Base-by-base conservation (phyloP, 2,329 filamentous ascomycete genomes). In the Colletotrichum graminicola region DNA sequence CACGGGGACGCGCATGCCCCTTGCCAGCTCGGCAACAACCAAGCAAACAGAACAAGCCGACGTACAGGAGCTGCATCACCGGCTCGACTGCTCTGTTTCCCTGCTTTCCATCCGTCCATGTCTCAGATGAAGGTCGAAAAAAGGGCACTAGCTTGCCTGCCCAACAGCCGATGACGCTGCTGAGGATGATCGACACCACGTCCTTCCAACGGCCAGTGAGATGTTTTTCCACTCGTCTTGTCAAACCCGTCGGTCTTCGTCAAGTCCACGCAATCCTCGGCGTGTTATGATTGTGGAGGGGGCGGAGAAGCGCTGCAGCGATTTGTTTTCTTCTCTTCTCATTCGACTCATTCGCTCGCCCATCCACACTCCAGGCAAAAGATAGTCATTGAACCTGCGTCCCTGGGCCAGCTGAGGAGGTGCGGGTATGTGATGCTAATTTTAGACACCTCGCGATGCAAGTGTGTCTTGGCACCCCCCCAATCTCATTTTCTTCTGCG, bases 111-210 rank as follows among this genome's bases (percentile, higher is more conserved):
- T 66, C 45, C 49, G 41, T 39, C 36, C 32, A 45, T 23, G n/a
- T 55, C 34, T 47, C 39, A 12, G 41, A 32, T 21, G 36, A 29
- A 29, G 29, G 45, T 47, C 52, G 39, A 36, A 11, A 41, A 47
- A 49, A 36, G 51, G 51, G 32, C 23, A 41, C 36, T 39, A 32
- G 59, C 57, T 36, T 68, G 68, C 5, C 29, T 36, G 6, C 18
- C 55, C 26, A 54, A 32, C 34, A 7, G 36, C 14, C 39, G 12
- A 71, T 71, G 69, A 72, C 69, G 65, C 65, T 47, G 51, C 60
- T 32, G 47, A 65, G 65, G 59, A 69, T 68, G 69, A 72, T 69
- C 69, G 65, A 64, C 69, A 61, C 59, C 60, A 36, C 47, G 59
- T 68, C 54, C 43, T 69, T 39, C 14, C 45, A 43, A 32, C 26